Base-by-base conservation (phyloP, 2,329 filamentous ascomycete genomes). In the Zasmidium citrigriseum region DNA sequence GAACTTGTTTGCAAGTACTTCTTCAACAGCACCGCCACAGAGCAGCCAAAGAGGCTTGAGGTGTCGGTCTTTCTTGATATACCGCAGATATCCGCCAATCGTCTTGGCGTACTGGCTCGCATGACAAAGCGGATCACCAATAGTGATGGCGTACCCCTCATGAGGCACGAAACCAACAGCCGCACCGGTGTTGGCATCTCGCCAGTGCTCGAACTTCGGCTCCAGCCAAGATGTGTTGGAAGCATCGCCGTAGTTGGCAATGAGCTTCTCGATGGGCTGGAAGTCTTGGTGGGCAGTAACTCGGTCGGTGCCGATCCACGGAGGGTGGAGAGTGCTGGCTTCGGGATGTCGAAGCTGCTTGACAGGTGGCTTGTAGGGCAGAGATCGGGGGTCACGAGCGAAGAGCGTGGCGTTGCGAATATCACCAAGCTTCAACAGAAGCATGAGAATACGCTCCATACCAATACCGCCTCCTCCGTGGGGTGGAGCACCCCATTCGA, bases 161-260 rank as follows among this genome's bases (percentile, higher is more conserved):
- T 89, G 86, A 47, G 86, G 85, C 1, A 95, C 90, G 70, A 90
- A 97, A 11, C 91, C 90, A 29, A 96, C 83, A 4, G 92, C 92
- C 0, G 92, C 93, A 50, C 93, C 93, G 1, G 89, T 93, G 29
- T 78, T 74, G 21, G 83, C 77, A 70, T 96, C 91, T 25, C 93
- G 87, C 91, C 91, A 97, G 58, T 96, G 87, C 70, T 90, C 83
- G 73, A 93, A 96, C 5, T 91, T 87, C 5, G 92, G 89, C 72
- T 97, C 93, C 7, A 95, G 84, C 91, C 92, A 97, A 0, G 91
- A 95, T 0, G 93, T 97, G 70, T 96, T 96, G 50, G 91, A 92
- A 1, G 93, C 91, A 74, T 97, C 93, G 62, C 93, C 93, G 67
- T 97, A 97, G 75, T 97, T 97, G 70, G 91, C 91, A 73, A 97